These are phyloP conservation scores for Warburgia ugandensis DNA, from an alignment of 164 flowering plant genomes.

Conservation along the genomic window DNA sequence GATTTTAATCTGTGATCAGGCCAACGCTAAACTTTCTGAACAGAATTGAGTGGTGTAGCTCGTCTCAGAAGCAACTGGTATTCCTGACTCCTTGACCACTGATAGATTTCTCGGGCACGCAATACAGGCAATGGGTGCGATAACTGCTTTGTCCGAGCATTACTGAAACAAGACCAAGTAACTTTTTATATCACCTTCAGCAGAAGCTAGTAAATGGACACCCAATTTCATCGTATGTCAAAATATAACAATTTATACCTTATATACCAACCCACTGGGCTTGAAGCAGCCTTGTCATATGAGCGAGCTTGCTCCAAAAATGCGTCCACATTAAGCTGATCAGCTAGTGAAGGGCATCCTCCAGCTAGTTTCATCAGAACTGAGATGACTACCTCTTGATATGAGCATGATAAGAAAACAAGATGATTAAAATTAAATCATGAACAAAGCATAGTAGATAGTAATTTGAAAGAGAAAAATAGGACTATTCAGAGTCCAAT, in stretches of 20 bases:
- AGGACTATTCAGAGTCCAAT: neutral
- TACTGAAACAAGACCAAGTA: conserved; percentile 35
- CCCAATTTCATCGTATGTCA: neutral
- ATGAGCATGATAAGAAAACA: conserved; percentile 10
- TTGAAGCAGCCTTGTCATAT: conserved; percentile 93
- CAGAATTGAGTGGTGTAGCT: conserved; percentile 25
- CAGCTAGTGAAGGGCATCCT: conserved; percentile 89
- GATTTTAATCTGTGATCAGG: too few relatives aligned
- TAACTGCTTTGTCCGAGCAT: conserved; percentile 94
- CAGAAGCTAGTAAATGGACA: too few relatives aligned
- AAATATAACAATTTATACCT: conserved; percentile 32
- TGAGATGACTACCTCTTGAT: conserved; percentile 95
- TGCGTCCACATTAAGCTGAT: conserved; percentile 94
- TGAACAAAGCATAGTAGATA: too few relatives aligned
- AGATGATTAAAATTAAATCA: neutral
- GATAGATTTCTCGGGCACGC: conserved; percentile 94
- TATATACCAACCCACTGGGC: conserved; percentile 90
- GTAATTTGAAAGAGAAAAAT: neutral
- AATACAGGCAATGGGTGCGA: conserved; percentile 96
- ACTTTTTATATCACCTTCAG: too few relatives aligned
- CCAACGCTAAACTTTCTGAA: conserved; percentile 19
- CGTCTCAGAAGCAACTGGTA: conserved; percentile 54
- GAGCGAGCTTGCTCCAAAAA: conserved; percentile 98
- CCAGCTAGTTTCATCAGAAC: conserved; percentile 98
- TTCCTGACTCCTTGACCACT: conserved; percentile 87